These are phyloP conservation scores for Fonsecaea monophora DNA, from an alignment of 2,329 filamentous ascomycete genomes.

Conservation along the genomic window DNA sequence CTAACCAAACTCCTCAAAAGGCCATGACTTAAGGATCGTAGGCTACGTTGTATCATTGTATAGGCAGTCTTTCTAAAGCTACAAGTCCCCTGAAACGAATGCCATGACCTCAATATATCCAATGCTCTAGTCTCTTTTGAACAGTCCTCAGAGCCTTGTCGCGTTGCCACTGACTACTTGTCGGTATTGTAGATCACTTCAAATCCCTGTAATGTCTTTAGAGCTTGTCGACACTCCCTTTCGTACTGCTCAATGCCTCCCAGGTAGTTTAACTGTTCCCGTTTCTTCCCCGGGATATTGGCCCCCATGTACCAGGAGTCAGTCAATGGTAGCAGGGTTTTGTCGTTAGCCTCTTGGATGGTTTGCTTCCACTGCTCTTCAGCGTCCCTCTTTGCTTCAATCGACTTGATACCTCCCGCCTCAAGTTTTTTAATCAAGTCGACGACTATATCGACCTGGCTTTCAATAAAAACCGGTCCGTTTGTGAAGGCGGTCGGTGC, in stretches of 20 bases:
- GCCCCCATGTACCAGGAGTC: conserved; percentile 63
- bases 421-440: conserved; percentile 11
- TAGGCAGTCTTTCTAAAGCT: no score
- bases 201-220: conserved; percentile 20
- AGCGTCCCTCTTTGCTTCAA: neutral
- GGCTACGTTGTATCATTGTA: no score
- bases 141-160: no score
- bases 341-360: conserved; percentile 45
- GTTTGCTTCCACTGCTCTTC: conserved; percentile 40
- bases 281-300: conserved; percentile 60
- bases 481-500: conserved; percentile 54
- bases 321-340: conserved; percentile 60
- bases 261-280: conserved; percentile 54
- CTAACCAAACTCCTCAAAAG: no score
- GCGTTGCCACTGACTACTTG: neutral
- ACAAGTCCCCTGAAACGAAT: no score
- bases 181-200: conserved; percentile 1
- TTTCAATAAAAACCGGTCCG: conserved; percentile 60
- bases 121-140: no score
- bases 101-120: no score
- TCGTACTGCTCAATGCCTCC: conserved; percentile 25
- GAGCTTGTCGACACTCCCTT: conserved; percentile 10
- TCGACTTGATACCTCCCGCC: conserved; percentile 6
- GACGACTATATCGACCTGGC: conserved; percentile 61
- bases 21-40: no score